A percentile compares a stretch with the other conserved stretches of the same genome.
These are phyloP conservation scores for Pythium rhizo-oryzae DNA, from an alignment of 352 stramenopile genomes.

Conservation along the genomic window DNA sequence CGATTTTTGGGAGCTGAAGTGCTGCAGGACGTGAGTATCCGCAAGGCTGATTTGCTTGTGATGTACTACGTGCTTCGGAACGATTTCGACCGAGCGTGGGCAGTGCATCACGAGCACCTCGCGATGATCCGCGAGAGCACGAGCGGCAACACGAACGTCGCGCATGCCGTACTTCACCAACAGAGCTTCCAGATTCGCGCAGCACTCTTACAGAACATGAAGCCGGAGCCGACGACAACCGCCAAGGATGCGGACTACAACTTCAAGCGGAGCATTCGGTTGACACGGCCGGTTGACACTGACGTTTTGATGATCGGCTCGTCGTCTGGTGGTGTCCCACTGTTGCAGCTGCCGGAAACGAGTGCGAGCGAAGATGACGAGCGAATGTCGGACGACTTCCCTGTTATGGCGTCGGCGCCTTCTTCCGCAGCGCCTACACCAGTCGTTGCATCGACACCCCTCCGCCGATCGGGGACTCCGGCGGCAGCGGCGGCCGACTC, in stretches of 20 bases:
- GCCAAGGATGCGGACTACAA: slow-evolving; percentile 5
- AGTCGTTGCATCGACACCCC: background rate
- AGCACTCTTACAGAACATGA: slow-evolving; percentile 72
- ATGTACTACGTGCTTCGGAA: slow-evolving; percentile 86
- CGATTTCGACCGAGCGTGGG: slow-evolving; percentile 74
- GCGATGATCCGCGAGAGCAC: slow-evolving; percentile 69
- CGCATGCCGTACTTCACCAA: slow-evolving; percentile 55
- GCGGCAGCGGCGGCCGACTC: background rate
- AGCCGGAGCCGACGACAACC: slow-evolving; percentile 42
- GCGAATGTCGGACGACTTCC: slow-evolving; percentile 47
- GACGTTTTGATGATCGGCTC: slow-evolving; percentile 37
- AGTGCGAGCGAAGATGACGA: slow-evolving; percentile 35
- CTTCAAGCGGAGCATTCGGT: slow-evolving; percentile 26
- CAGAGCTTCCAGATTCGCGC: slow-evolving; percentile 66
- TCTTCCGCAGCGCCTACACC: slow-evolving; percentile 16
- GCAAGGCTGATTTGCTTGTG: slow-evolving; percentile 74
- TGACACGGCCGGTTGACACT: slow-evolving; percentile 31
- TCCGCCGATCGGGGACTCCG: background rate
- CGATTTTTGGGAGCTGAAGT: slow-evolving; percentile 49
- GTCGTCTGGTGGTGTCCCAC: slow-evolving; percentile 25
- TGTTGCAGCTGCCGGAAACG: slow-evolving; percentile 24
- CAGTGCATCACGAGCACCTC: slow-evolving; percentile 75
- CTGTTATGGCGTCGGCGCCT: slow-evolving; percentile 18
- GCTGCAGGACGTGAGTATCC: slow-evolving; percentile 65
- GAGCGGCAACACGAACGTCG: slow-evolving; percentile 63